A percentile compares a stretch with the other conserved stretches of the same genome.
These are phyloP conservation scores for Mycena crocata DNA, from an alignment of 768 basidiomycete species.

Conservation along the genomic window DNA sequence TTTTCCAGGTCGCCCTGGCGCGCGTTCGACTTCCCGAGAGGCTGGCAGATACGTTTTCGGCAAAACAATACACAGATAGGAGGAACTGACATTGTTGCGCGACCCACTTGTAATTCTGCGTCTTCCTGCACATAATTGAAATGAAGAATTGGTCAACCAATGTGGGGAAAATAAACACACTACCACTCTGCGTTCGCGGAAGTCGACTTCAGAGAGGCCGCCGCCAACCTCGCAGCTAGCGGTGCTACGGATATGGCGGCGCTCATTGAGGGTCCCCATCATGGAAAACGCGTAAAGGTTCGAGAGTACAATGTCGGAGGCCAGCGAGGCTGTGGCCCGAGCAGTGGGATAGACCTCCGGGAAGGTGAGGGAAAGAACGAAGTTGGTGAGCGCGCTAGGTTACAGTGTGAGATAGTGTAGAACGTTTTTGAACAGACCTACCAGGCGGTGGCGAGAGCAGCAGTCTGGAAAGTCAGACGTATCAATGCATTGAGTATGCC, in stretches of 20 bases:
- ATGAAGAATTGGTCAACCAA: no score
- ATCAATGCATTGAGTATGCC: conserved; percentile 43
- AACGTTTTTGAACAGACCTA: conserved; percentile 14
- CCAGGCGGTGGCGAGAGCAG: conserved; percentile 47
- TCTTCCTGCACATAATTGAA: no score
- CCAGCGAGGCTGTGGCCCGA: conserved; percentile 32
- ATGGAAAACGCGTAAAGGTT: conserved; percentile 49
- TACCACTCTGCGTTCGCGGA: no score
- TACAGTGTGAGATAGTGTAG: not conserved
- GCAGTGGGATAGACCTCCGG: not conserved
- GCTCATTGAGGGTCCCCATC: conserved; percentile 50
- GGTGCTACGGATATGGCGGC: conserved; percentile 34
- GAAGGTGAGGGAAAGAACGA: conserved; percentile 45
- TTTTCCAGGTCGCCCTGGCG: no score
- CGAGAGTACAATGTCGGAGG: conserved; percentile 41
- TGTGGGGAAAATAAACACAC: no score
- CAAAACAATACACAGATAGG: no score
- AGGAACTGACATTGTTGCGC: no score
- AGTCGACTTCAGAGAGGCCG: not conserved
- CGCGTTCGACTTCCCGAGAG: no score
- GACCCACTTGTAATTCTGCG: no score
- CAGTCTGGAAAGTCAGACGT: conserved; percentile 44
- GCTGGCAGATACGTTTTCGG: no score
- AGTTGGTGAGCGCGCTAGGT: conserved; percentile 43
- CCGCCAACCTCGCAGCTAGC: no score